A percentile compares a stretch with the other conserved stretches of the same genome.
Conservation (phyloP, 106 monocot genomes). For the Triglochin maritima region DNA sequence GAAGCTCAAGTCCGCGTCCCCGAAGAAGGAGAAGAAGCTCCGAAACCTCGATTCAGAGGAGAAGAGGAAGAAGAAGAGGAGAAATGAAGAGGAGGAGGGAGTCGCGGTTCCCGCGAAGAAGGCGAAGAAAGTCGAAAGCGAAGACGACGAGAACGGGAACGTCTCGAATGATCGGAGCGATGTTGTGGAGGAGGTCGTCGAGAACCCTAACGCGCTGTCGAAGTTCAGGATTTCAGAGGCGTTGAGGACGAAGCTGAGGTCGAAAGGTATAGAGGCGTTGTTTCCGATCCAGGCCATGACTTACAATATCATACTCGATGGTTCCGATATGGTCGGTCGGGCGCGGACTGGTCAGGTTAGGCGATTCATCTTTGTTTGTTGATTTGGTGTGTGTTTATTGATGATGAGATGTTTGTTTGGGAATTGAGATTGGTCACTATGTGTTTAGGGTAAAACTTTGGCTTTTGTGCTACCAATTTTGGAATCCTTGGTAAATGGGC, state of each 20-base stretch:
- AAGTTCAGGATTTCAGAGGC: slow-evolving; percentile 1
- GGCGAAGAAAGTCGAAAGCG: background rate
- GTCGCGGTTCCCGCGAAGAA: too few relatives aligned
- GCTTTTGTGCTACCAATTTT: slow-evolving; percentile 93
- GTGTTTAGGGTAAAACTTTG: slow-evolving; percentile 82
- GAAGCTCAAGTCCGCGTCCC: background rate
- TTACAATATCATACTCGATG: slow-evolving; percentile 62
- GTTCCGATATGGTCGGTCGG: slow-evolving; percentile 81
- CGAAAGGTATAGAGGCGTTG: slow-evolving; percentile 72
- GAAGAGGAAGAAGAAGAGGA: too few relatives aligned
- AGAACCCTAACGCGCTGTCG: slow-evolving; percentile 4
- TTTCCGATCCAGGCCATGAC: slow-evolving; percentile 97
- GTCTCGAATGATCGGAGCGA: background rate
- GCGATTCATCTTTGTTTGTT: too few relatives aligned
- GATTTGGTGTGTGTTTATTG: too few relatives aligned
- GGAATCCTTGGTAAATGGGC: slow-evolving; percentile 77
- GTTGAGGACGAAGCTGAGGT: slow-evolving; percentile 33
- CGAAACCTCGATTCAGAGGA: background rate
- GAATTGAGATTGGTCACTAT: too few relatives aligned
- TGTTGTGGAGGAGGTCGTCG: background rate
- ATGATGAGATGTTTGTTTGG: too few relatives aligned
- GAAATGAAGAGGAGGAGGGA: too few relatives aligned
- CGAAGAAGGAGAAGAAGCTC: too few relatives aligned
- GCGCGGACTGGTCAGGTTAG: slow-evolving; percentile 94
- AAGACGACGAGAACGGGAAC: background rate